Percentiles rank a stretch among this genome's conserved stretches.
Conservation (phyloP, 1,284 basidiomycete genomes). For the Microbotryomycetes sp. region DNA sequence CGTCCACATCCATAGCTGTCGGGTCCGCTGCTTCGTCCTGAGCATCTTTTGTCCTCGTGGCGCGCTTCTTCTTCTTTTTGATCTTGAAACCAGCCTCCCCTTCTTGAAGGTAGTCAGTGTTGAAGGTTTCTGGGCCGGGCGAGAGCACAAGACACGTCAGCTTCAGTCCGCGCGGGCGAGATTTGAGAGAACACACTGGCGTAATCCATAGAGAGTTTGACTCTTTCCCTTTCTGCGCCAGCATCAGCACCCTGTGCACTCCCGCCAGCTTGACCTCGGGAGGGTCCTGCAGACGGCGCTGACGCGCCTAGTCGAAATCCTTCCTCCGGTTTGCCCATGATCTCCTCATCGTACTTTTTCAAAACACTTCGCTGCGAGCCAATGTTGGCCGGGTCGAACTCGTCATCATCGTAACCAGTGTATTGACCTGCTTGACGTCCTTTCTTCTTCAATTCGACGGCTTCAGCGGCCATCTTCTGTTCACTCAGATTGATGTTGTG, state of each 20-base stretch:
- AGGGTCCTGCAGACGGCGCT: slow-evolving; percentile 10
- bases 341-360: slow-evolving; percentile 88
- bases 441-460: slow-evolving; percentile 79
- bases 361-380: slow-evolving; percentile 64
- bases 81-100: slow-evolving; percentile 83
- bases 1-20: slow-evolving; percentile 65
- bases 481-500: slow-evolving; percentile 91
- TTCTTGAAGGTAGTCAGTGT: slow-evolving; percentile 82
- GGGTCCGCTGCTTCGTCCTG: slow-evolving; percentile 44
- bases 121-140: slow-evolving; percentile 65
- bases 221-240: slow-evolving; percentile 64
- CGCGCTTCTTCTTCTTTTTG: slow-evolving; percentile 85
- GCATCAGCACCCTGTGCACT: slow-evolving; percentile 57
- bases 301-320: slow-evolving; percentile 35
- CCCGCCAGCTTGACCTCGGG: slow-evolving; percentile 44
- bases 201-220: slow-evolving; percentile 79
- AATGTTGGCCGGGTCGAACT: neutral
- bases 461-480: slow-evolving; percentile 68
- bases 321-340: slow-evolving; percentile 51
- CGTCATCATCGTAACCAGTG: slow-evolving; percentile 82
- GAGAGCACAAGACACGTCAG: neutral
- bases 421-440: slow-evolving; percentile 60
- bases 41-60: slow-evolving; percentile 57
- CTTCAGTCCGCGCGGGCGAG: neutral
- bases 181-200: slow-evolving; percentile 55